Evolutionary conservation across 2,329 filamentous ascomycete genomes (phyloP), one percentile per base, ranked within the genome.

Genomic region (Tricladium varicosporioides): DNA sequence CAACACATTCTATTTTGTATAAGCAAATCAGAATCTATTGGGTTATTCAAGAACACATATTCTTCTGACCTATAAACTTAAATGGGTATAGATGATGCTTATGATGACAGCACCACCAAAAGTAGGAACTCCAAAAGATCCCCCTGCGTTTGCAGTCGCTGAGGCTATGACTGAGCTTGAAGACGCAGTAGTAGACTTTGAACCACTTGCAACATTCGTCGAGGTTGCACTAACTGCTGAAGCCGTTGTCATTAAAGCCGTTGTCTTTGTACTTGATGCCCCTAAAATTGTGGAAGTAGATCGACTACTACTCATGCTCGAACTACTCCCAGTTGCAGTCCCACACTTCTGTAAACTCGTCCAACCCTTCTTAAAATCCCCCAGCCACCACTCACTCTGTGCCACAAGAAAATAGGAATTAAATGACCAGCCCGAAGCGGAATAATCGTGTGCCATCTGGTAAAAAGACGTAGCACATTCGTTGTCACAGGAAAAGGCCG

Each of bases 391-490:
- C 33, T 57, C 51, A 1, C 64, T 63, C 31, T 60, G 58, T 14
- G 47, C 58, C 14, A 40, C 45, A 14, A 72, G 60, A 33, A 61
- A 57, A 45, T 69, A 66, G 44, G 62, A 58, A 18, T n/a, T 27
- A 44, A 71, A 71, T 27, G 15, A 54, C 51, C 70, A 68, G 5
- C 55, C 59, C 2, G 67, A 70, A 40, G 62, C 69, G 11, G 65
- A 65, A 19, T 63, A 57, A 47, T 69, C 47, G 49, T 71, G 68
- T 27, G 67, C 69, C 16, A 62, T 65, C 44, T 65, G 50, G 56
- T 63, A 68, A 53, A 70, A 70, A 47, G 67, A 50, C 16, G 63
- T 19, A 2, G 65, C 65, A 56, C 67, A 71, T 44, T 59, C 54
- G 49, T 71, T 64, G 43, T 45, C 54, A 48, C 69, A 71, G 40